Percentiles rank a stretch among this genome's conserved stretches.
Conservation (phyloP, 441 rosid species). For the Hura crepitans region DNA sequence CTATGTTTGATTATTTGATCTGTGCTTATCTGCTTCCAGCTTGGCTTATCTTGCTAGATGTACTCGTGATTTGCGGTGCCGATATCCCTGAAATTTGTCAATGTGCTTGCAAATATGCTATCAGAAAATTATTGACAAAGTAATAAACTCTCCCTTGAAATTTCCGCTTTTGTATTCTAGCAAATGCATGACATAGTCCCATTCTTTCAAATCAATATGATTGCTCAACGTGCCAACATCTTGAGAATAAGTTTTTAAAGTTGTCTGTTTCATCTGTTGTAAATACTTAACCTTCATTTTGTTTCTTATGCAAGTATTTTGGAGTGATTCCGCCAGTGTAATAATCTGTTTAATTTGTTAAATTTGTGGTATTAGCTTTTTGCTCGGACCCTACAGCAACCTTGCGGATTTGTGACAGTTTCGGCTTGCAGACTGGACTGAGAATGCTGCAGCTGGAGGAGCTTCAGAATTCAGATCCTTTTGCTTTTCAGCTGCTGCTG, state of each 20-base stretch:
- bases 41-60: conserved; percentile 52
- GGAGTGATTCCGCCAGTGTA: no score
- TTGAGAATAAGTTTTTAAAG: no score
- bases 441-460: conserved; percentile 21
- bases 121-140: conserved; percentile 60
- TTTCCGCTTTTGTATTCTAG: background rate
- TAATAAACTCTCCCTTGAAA: conserved; percentile 7
- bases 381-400: conserved; percentile 58
- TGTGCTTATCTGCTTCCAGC: conserved; percentile 27
- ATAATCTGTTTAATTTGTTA: no score
- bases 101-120: conserved; percentile 59
- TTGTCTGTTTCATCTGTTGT: no score
- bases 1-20: background rate
- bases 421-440: conserved; percentile 31
- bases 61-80: conserved; percentile 59
- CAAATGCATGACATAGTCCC: no score
- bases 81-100: conserved; percentile 68
- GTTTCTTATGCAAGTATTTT: no score
- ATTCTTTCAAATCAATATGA: no score
- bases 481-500: conserved; percentile 56
- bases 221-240: no score
- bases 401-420: conserved; percentile 47
- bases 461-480: conserved; percentile 53
- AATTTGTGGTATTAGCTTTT: conserved; percentile 49
- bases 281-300: no score